A percentile compares a stretch with the other conserved stretches of the same genome.
phyloP scores from a whole-genome alignment of 495 filamentous ascomycete species.

The Trichoderma erinaceum region DNA sequence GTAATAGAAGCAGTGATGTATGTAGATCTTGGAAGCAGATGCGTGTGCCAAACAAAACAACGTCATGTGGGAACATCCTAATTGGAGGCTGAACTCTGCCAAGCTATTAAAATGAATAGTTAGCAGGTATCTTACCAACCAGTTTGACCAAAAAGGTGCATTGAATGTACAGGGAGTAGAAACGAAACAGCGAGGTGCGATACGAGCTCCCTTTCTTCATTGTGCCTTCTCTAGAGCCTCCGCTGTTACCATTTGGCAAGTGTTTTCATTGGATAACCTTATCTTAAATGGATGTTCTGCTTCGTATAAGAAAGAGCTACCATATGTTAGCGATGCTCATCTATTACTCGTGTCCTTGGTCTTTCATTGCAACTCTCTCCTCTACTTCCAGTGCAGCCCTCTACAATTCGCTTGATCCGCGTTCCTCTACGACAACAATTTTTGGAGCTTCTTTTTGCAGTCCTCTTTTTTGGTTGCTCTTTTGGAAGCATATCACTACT shows the following conservation, averaged over 20 bases:
- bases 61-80: too few relatives aligned
- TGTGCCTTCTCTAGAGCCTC: not conserved
- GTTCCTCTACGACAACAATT: not conserved
- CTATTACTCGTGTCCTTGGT: not conserved
- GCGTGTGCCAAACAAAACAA: too few relatives aligned
- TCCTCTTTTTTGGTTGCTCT: constrained; percentile 7
- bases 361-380: not conserved
- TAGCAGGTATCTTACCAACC: too few relatives aligned
- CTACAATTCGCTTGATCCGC: not conserved
- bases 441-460: not conserved
- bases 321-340: not conserved
- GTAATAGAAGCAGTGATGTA: too few relatives aligned
- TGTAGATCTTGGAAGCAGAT: too few relatives aligned
- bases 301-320: not conserved
- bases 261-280: not conserved
- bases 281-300: not conserved
- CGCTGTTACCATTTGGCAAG: not conserved
- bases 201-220: too few relatives aligned
- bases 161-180: too few relatives aligned
- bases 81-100: too few relatives aligned
- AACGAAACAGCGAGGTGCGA: too few relatives aligned
- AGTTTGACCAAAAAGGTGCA: too few relatives aligned
- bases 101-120: too few relatives aligned
- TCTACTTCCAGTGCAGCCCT: not conserved
- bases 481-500: not conserved